phyloP scores from a whole-genome alignment of 257 asterid species.

The Voacanga thouarsii region DNA sequence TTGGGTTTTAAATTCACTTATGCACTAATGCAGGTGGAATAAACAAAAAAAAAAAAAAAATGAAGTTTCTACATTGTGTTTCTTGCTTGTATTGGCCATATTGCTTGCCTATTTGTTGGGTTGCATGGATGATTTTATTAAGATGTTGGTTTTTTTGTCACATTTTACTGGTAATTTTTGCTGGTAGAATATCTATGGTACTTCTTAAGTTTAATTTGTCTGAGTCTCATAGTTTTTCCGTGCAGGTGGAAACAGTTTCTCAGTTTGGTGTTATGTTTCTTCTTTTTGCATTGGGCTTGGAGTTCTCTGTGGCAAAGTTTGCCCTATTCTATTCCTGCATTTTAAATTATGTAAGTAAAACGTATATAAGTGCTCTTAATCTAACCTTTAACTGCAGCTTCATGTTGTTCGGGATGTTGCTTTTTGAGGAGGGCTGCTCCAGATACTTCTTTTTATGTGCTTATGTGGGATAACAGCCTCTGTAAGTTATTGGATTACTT shows the following conservation, averaged over 20 bases:
- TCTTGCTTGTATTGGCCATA: not conserved
- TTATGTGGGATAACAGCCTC: slow-evolving; percentile 76
- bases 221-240: slow-evolving; percentile 13
- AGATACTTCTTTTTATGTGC: slow-evolving; percentile 79
- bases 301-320: slow-evolving; percentile 82
- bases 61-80: slow-evolving; percentile 1
- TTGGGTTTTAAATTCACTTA: not conserved
- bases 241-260: slow-evolving; percentile 87
- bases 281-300: slow-evolving; percentile 82
- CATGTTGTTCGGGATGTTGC: slow-evolving; percentile 82
- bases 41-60: not conserved
- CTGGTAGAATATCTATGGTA: not conserved
- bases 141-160: not conserved
- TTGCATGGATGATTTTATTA: not conserved
- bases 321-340: slow-evolving; percentile 18
- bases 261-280: slow-evolving; percentile 89
- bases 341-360: slow-evolving; percentile 12
- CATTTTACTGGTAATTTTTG: not conserved
- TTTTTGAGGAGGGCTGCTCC: slow-evolving; percentile 75
- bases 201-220: not conserved
- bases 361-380: slow-evolving; percentile 7
- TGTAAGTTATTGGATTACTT: slow-evolving; percentile 32
- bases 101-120: not conserved
- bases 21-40: not conserved
- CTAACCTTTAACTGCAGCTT: slow-evolving; percentile 46